Base-by-base conservation (phyloP, 139 green algal genomes). In the Monoraphidium neglectum region DNA sequence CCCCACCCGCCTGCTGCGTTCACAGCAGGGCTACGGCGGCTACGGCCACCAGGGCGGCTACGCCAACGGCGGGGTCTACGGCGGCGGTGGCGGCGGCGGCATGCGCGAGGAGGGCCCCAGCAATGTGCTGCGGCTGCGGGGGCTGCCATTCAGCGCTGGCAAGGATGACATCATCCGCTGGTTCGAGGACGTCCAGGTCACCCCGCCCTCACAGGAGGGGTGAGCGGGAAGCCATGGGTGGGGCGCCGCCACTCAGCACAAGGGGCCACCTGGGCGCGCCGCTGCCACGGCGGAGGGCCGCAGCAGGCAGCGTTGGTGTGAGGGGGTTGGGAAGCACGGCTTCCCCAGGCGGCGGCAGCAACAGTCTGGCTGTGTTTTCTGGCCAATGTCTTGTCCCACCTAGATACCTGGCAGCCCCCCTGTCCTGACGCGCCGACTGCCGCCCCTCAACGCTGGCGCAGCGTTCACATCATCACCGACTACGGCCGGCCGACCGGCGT, bases 71-170 rank as follows among this genome's bases (percentile, higher is more conserved):
- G 59, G 67, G 43, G 70, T 67, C 36, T 77, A 62, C 53, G 54
- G 59, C 32, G 66, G 72, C 30, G 47, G 68, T 21, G 72, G 74
- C 51, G 54, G 74, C 6, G 38, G 26, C 18, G 36, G 18, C 30
- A 37, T 21, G 30, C 28, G 47, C 24, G 47, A 54, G 82, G 59
- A 10, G 77, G n/a, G 76, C 30, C 81, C 82, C 61, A 91, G 84
- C 63, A 87, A 77, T 49, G 82, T 96, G 36, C 82, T 98, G 46
- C 91, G 92, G 81, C 83, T 98, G 75, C 83, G 93, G 4, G 93
- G 93, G 1, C 82, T 98, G 73, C 93, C 93, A 1, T 98, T 95
- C 80, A 85, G 75, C 15, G 89, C 90, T n/a, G 84, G 82, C 4
- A 81, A 83, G 28, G 77, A 93, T 2, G 92, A 97, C 67, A 90